A percentile compares a stretch with the other conserved stretches of the same genome.
Evolutionary conservation across 2,329 filamentous ascomycete species (phyloP).

Genomic region (Ceratocystis ficicola): DNA sequence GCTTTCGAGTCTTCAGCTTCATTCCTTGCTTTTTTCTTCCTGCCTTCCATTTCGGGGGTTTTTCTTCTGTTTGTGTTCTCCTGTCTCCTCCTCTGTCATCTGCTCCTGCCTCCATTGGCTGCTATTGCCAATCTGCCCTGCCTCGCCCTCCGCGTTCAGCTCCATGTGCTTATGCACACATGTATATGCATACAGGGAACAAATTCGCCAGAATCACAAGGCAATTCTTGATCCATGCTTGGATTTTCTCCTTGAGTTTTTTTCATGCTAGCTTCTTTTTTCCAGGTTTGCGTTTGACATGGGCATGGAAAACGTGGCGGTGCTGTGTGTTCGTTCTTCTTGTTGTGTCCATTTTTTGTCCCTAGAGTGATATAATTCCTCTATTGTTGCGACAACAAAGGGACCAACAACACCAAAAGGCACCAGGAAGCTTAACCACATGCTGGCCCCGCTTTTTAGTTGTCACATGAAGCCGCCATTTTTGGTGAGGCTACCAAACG

Average conservation of each 20-base stretch:
- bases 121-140: too few species aligned
- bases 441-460: neutral
- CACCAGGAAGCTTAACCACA: neutral
- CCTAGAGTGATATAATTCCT: too few species aligned
- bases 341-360: too few species aligned
- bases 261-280: neutral
- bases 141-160: too few species aligned
- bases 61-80: neutral
- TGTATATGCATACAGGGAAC: too few species aligned
- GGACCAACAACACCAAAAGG: neutral
- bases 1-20: neutral
- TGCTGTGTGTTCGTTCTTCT: neutral
- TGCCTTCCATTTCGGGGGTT: neutral
- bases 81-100: neutral
- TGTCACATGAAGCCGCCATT: neutral
- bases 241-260: neutral
- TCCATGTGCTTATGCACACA: too few species aligned
- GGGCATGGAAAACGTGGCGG: neutral
- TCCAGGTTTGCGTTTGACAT: neutral
- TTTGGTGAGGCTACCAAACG: neutral
- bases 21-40: neutral
- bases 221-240: constrained; percentile 6
- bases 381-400: neutral
- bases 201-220: neutral
- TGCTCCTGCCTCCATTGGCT: too few species aligned